Base-by-base conservation (phyloP, 2,329 filamentous ascomycete genomes). In the Neofusicoccum laricinum region DNA sequence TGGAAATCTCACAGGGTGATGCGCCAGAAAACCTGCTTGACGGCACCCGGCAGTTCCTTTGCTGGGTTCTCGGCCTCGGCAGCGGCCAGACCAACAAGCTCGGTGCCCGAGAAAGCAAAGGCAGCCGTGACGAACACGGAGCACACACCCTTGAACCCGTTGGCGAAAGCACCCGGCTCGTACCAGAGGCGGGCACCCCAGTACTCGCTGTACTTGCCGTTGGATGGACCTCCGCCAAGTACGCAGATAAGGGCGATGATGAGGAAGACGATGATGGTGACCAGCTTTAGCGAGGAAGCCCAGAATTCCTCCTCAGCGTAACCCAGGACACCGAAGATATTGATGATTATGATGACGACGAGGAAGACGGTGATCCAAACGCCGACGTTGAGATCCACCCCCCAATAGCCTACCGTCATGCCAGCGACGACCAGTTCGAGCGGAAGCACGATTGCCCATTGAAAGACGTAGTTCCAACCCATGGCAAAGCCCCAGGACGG, bases 21-120 rank as follows among this genome's bases (percentile, higher is more conserved):
- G 71, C 93, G 89, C 93, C 93, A 97, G 78, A 97, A 97, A 46
- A 97, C 93, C 77, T 97, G 93, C 78, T 96, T 96, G 72, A 96
- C 88, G 25, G 94, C 94, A 0, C 89, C 94, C 0, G 94, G 94
- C 0, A 98, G 83, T 1, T 91, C 92, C 76, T 96, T 92, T 66
- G 90, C 85, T 4, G 91, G 91, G 72, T 93, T 93, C 25, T 85
- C 88, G 0, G 90, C 91, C 76, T 94, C 91, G 30, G 90, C 91
- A 4, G 90, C 90, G 8, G 90, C 90, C 8, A 93, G 84, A 65
- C 90, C 91, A 49, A 93, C 89, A 17, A 93, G 81, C 74, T 93
- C 90, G 1, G 90, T 93, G 30, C 90, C 90, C 1, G 88, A 86
- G 70, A 92, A 93, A 66, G 90, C 71, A 71, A 93, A 93, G 8